Conservation (phyloP, 1,284 basidiomycete species). For the Boletus subluridellus region DNA sequence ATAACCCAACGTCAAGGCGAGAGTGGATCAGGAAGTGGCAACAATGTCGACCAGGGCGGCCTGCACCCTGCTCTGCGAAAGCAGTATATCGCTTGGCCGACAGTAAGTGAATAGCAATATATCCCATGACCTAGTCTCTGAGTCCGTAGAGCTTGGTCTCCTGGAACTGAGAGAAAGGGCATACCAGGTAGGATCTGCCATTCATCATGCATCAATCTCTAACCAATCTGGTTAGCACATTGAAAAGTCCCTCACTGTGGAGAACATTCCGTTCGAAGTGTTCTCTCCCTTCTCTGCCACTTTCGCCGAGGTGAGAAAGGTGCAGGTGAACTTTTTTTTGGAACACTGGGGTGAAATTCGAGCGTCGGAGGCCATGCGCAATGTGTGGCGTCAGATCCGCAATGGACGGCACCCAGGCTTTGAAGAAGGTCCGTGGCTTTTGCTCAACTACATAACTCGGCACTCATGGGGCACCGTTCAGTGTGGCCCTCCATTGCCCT, state of each 20-base stretch:
- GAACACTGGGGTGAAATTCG: constrained; percentile 81
- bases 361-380: constrained; percentile 73
- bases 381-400: constrained; percentile 80
- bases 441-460: background rate
- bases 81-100: constrained; percentile 86
- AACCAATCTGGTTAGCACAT: constrained; percentile 55
- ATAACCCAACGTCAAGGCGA: constrained; percentile 44
- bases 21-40: constrained; percentile 70
- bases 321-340: constrained; percentile 75
- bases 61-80: constrained; percentile 83
- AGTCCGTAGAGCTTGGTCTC: constrained; percentile 59
- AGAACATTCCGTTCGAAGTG: constrained; percentile 82
- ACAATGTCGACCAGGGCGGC: constrained; percentile 53
- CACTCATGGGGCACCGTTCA: constrained; percentile 26
- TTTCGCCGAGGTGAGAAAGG: constrained; percentile 82
- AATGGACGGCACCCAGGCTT: constrained; percentile 80
- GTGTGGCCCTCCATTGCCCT: constrained; percentile 69
- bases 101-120: constrained; percentile 44
- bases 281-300: constrained; percentile 82
- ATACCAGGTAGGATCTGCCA: constrained; percentile 45
- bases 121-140: background rate
- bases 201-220: background rate
- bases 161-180: constrained; percentile 67
- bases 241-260: constrained; percentile 65
- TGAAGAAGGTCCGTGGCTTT: constrained; percentile 56